Evolutionary conservation across 257 asterid genomes (phyloP), one percentile per base, ranked within the genome.

Genomic region (Solanum paucissectum): DNA sequence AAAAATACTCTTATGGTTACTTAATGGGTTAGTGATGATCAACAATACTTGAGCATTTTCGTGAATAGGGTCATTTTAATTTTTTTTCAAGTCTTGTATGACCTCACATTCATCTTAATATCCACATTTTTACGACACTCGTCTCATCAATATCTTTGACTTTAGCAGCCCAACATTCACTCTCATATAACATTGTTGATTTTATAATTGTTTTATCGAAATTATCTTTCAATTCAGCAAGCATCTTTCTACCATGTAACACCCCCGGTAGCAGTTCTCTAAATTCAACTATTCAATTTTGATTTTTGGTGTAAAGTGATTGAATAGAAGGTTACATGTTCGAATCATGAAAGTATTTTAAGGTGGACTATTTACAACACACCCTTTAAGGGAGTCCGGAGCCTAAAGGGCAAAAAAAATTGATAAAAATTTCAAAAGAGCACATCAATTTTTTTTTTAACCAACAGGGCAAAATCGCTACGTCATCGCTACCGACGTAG

Each of bases 381-480:
- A 52, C 0, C 4, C 0, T 52, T 16, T 52, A 52, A 1, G 1
- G 7, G n/a, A n/a, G n/a, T n/a, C n/a, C n/a, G n/a, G n/a, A n/a
- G n/a, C n/a, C n/a, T n/a, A n/a, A n/a, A n/a, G n/a, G n/a, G n/a
- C n/a, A n/a, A n/a, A n/a, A n/a, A n/a, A n/a, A n/a, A n/a, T n/a
- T n/a, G n/a, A n/a, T n/a, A n/a, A n/a, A n/a, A n/a, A n/a, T n/a
- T n/a, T n/a, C n/a, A n/a, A n/a, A n/a, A n/a, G n/a, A n/a, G n/a
- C n/a, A n/a, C n/a, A n/a, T n/a, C n/a, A n/a, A n/a, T n/a, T n/a
- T n/a, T n/a, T n/a, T n/a, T n/a, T n/a, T n/a, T n/a, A n/a, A n/a
- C n/a, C n/a, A n/a, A n/a, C n/a, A n/a, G n/a, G n/a, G n/a, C n/a
- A n/a, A n/a, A n/a, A n/a, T n/a, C n/a, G n/a, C n/a, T n/a, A n/a